Evolutionary conservation across 2,329 filamentous ascomycete species (phyloP).

Genomic region (Stachybotrys chartarum): DNA sequence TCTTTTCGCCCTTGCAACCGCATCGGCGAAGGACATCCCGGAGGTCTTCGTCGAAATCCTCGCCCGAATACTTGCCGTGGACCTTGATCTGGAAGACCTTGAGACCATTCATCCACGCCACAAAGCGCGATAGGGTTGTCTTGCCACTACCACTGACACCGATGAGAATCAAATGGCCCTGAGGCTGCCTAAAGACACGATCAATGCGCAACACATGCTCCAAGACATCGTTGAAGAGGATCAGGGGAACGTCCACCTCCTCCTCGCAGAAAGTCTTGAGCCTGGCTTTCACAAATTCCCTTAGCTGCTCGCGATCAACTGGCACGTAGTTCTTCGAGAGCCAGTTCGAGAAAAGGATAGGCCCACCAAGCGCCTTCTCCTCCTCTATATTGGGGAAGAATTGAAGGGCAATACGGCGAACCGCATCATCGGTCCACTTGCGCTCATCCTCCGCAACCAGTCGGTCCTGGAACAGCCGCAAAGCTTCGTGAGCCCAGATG

Average conservation of each 20-base stretch:
- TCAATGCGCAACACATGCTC: conserved; percentile 98
- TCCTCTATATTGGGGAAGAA: conserved; percentile 96
- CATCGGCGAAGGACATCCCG: conserved; percentile 87
- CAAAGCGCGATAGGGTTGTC: conserved; percentile 94
- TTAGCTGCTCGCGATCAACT: conserved; percentile 87
- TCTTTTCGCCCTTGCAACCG: conserved; percentile 97
- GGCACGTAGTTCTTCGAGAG: conserved; percentile 97
- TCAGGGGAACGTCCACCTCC: conserved; percentile 95
- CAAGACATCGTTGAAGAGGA: conserved; percentile 98
- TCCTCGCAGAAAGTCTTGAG: conserved; percentile 98
- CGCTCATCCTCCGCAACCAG: conserved; percentile 91
- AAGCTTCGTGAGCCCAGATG: conserved; percentile 96
- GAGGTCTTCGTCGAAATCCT: conserved; percentile 97
- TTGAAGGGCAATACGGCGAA: conserved; percentile 79
- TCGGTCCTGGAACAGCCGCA: conserved; percentile 95
- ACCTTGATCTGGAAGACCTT: conserved; percentile 99
- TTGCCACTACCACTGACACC: conserved; percentile 98
- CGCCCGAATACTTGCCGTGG: conserved; percentile 93
- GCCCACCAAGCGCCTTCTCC: conserved; percentile 77
- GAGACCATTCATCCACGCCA: conserved; percentile 99
- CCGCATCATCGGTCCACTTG: conserved; percentile 86
- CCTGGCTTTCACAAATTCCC: conserved; percentile 95
- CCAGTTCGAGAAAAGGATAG: conserved; percentile 99
- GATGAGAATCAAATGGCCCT: conserved; percentile 96
- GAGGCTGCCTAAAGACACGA: conserved; percentile 94